Evolutionary conservation across 805 yeast genomes (phyloP).

Genomic region (Saccharomycopsis lassenensis): DNA sequence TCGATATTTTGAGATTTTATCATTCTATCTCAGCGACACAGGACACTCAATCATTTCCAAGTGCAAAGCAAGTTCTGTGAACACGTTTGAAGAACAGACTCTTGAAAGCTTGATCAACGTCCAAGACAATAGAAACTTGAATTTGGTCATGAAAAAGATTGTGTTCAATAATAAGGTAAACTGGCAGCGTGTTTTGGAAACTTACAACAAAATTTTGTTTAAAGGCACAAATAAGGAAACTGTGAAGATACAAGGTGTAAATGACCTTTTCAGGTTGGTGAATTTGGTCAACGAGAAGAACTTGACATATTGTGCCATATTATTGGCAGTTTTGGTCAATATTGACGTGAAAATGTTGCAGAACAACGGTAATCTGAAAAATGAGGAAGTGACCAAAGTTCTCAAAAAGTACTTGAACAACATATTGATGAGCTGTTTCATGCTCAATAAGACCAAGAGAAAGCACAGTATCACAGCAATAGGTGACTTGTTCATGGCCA

Average conservation of each 20-base stretch:
- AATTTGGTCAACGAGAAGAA: constrained; percentile 28
- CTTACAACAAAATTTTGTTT: constrained; percentile 17
- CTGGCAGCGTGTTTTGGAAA: constrained; percentile 14
- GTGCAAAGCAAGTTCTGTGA: too few relatives aligned
- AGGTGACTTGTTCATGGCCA: constrained; percentile 30
- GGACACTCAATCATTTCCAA: too few relatives aligned
- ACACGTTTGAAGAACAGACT: constrained; percentile 1
- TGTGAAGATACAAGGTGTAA: constrained; percentile 7
- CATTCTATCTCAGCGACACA: too few relatives aligned
- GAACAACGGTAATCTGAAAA: constrained; percentile 7
- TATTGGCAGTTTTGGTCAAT: constrained; percentile 25
- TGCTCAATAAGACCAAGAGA: constrained; percentile 6
- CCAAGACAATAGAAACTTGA: not conserved
- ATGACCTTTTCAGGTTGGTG: constrained; percentile 20
- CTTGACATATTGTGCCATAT: constrained; percentile 31
- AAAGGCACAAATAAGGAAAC: not conserved
- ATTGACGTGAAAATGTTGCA: constrained; percentile 3
- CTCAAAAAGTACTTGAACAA: constrained; percentile 4
- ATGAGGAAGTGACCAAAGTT: constrained; percentile 4
- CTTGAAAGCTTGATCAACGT: not conserved
- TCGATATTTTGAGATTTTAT: too few relatives aligned
- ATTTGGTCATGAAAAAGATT: not conserved
- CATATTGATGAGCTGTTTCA: constrained; percentile 15
- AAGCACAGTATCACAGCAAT: constrained; percentile 18
- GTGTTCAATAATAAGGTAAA: constrained; percentile 10